Evolutionary conservation across 2,329 filamentous ascomycete genomes (phyloP).

Genomic region (Hypoxylon sp.): DNA sequence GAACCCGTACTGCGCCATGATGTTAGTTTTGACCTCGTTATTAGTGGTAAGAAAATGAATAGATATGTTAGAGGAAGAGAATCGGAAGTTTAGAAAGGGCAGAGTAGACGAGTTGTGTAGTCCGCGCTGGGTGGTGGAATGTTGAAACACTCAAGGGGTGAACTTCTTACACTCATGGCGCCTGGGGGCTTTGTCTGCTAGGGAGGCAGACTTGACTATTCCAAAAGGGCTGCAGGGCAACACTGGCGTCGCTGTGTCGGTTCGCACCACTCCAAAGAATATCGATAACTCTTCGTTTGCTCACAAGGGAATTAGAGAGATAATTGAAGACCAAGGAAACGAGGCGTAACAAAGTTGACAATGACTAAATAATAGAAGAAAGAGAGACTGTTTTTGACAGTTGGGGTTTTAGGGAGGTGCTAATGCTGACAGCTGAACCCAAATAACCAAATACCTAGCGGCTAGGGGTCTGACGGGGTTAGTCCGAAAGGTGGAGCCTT

Average conservation of each 20-base stretch:
- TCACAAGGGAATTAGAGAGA: slow-evolving; percentile 9
- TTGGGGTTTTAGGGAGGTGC: slow-evolving; percentile 14
- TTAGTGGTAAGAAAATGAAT: slow-evolving; percentile 38
- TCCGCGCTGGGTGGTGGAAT: slow-evolving; percentile 31
- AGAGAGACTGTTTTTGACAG: slow-evolving; percentile 30
- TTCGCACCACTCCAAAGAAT: slow-evolving; percentile 8
- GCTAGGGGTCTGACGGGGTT: slow-evolving; percentile 30
- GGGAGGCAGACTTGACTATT: slow-evolving; percentile 31
- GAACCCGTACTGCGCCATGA: slow-evolving; percentile 67
- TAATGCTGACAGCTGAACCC: slow-evolving; percentile 39
- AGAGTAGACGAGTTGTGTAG: slow-evolving; percentile 24
- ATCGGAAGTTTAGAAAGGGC: slow-evolving; percentile 16
- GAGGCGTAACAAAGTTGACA: slow-evolving; percentile 12
- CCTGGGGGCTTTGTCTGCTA: slow-evolving; percentile 32
- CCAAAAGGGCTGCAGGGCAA: slow-evolving; percentile 5
- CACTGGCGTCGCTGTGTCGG: background rate
- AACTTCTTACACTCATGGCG: slow-evolving; percentile 64
- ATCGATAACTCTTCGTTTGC: slow-evolving; percentile 14
- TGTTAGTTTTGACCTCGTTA: slow-evolving; percentile 51
- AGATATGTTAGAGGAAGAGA: slow-evolving; percentile 38
- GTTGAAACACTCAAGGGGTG: slow-evolving; percentile 49
- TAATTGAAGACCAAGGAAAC: slow-evolving; percentile 19
- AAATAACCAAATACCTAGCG: no score
- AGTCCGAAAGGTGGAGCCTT: slow-evolving; percentile 25
- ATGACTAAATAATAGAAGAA: slow-evolving; percentile 25